A percentile compares a stretch with the other conserved stretches of the same genome.
These are phyloP conservation scores for Mycena indigotica DNA, from an alignment of 768 basidiomycete species.

Conservation along the genomic window DNA sequence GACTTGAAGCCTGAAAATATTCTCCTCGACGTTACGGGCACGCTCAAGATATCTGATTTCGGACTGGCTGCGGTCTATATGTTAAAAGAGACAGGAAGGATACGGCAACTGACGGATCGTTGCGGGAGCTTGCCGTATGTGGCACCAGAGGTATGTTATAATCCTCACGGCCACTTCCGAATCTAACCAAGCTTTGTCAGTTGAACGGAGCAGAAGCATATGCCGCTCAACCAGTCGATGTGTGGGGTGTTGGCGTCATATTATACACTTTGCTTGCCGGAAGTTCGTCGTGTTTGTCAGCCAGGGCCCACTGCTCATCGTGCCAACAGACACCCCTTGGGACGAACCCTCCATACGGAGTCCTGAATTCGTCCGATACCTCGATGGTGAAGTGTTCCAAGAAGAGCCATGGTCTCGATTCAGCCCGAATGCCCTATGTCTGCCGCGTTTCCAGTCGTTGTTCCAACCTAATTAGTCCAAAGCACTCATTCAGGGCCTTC, in stretches of 20 bases:
- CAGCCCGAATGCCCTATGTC: slow-evolving; percentile 59
- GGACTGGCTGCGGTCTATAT: slow-evolving; percentile 90
- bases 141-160: slow-evolving; percentile 79
- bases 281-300: slow-evolving; percentile 60
- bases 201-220: slow-evolving; percentile 70
- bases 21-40: slow-evolving; percentile 79
- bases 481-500: slow-evolving; percentile 79
- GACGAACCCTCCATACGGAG: slow-evolving; percentile 85
- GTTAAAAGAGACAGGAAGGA: slow-evolving; percentile 79
- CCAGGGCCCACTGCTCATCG: not conserved
- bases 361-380: slow-evolving; percentile 77
- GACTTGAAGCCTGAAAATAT: slow-evolving; percentile 98
- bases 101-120: slow-evolving; percentile 71
- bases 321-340: slow-evolving; percentile 89
- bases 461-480: not conserved
- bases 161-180: not conserved
- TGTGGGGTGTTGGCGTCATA: slow-evolving; percentile 96
- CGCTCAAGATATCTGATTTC: slow-evolving; percentile 94
- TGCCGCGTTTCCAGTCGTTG: slow-evolving; percentile 36
- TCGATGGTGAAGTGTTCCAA: slow-evolving; percentile 70
- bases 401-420: slow-evolving; percentile 83
- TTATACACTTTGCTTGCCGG: slow-evolving; percentile 88
- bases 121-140: slow-evolving; percentile 95
- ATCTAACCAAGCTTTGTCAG: slow-evolving; percentile 41
- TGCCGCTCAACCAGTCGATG: slow-evolving; percentile 89